phyloP scores from a whole-genome alignment of 352 stramenopile genomes.

The Aphanomyces cochlioides region DNA sequence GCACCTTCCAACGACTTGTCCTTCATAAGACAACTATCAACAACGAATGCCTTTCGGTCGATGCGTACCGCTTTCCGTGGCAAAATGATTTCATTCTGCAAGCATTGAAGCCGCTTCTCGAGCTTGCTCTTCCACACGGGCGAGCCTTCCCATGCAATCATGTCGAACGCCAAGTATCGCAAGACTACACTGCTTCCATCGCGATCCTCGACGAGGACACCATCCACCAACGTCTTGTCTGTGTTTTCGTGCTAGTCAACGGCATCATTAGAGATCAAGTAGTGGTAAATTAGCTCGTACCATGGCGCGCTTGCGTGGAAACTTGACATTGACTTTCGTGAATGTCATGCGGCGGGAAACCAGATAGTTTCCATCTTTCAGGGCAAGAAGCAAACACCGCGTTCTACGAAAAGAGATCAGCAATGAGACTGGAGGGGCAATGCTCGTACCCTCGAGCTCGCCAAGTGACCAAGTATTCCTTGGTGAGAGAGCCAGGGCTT shows the following conservation, averaged over 20 bases:
- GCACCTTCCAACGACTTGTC: constrained; percentile 72
- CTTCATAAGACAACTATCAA: constrained; percentile 33
- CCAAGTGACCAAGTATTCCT: constrained; percentile 82
- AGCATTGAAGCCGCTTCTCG: constrained; percentile 80
- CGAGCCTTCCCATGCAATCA: constrained; percentile 71
- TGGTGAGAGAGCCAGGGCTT: constrained; percentile 69
- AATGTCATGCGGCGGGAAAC: constrained; percentile 80
- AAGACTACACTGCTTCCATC: constrained; percentile 70
- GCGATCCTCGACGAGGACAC: constrained; percentile 81
- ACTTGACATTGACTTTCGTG: constrained; percentile 86
- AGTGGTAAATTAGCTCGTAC: constrained; percentile 36
- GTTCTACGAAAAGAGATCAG: constrained; percentile 37
- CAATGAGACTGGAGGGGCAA: no score
- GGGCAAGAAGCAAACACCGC: constrained; percentile 73
- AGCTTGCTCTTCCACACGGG: constrained; percentile 85
- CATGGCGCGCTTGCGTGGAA: constrained; percentile 64
- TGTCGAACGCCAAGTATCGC: constrained; percentile 79
- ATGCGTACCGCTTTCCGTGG: constrained; percentile 73
- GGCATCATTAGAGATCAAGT: background rate
- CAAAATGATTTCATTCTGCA: constrained; percentile 87
- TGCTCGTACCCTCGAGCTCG: constrained; percentile 62
- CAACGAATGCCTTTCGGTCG: background rate
- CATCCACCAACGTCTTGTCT: constrained; percentile 85
- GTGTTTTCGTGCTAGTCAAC: constrained; percentile 27
- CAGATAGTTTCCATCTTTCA: constrained; percentile 64